Evolutionary conservation across 2,329 filamentous ascomycete genomes (phyloP).

Genomic region (Leptoxyphium fumago): DNA sequence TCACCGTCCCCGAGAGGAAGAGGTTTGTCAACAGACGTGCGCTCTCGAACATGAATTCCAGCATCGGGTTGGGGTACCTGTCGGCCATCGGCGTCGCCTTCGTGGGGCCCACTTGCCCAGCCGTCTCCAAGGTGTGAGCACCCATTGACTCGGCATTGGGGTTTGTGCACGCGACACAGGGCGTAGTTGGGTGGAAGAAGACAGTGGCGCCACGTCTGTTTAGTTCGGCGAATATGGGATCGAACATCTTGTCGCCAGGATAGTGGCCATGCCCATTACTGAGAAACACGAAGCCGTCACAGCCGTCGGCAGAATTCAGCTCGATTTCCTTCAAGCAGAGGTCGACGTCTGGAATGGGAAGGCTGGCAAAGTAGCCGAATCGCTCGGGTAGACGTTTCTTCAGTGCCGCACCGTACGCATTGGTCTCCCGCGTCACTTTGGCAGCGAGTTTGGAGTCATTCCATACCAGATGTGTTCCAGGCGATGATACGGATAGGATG

Average conservation of each 20-base stretch:
- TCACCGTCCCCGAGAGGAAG: conserved; percentile 33
- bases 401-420: conserved; percentile 26
- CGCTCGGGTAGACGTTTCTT: conserved; percentile 23
- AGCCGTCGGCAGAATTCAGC: conserved; percentile 26
- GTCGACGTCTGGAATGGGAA: conserved; percentile 37
- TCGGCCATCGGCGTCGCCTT: conserved; percentile 23
- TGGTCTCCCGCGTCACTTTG: conserved; percentile 26
- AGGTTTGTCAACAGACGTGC: conserved; percentile 34
- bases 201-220: conserved; percentile 32
- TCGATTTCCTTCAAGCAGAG: conserved; percentile 35
- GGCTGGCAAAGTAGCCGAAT: conserved; percentile 40
- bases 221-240: conserved; percentile 34
- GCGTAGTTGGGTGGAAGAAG: conserved; percentile 43
- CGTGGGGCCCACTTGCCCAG: conserved; percentile 4
- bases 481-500: conserved; percentile 40
- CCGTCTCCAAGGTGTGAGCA: conserved; percentile 6
- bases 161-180: conserved; percentile 21
- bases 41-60: conserved; percentile 41
- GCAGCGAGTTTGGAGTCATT: conserved; percentile 23
- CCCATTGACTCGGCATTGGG: conserved; percentile 5
- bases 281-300: conserved; percentile 37
- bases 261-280: conserved; percentile 41
- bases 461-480: conserved; percentile 34
- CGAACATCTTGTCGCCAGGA: conserved; percentile 32
- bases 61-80: conserved; percentile 29